Percentiles rank a stretch among this genome's conserved stretches.
Conservation (phyloP, 2,329 filamentous ascomycete species). For the Coniella lustricola region DNA sequence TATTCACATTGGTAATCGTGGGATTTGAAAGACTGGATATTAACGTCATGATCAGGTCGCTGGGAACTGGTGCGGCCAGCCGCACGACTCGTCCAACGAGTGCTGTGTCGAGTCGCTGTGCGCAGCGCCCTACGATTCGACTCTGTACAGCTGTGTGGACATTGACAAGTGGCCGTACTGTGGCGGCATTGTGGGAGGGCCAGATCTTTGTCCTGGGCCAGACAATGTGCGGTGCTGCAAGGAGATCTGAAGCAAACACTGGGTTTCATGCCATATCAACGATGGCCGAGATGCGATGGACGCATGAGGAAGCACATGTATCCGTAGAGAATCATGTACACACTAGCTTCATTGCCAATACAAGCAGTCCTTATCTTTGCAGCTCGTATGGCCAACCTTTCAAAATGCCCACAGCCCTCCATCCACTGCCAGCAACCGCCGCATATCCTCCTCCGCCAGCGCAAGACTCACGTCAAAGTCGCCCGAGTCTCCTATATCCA, state of each 20-base stretch:
- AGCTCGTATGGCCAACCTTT: background rate
- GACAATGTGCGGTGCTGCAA: background rate
- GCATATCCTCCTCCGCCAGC: slow-evolving; percentile 24
- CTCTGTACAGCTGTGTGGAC: background rate
- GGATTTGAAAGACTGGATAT: too few species aligned
- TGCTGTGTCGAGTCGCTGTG: background rate
- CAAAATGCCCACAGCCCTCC: slow-evolving; percentile 2
- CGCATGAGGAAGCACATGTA: too few species aligned
- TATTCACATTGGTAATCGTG: too few species aligned
- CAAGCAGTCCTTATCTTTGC: background rate
- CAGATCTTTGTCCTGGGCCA: background rate
- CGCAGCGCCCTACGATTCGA: background rate
- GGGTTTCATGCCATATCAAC: too few species aligned
- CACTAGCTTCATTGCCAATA: too few species aligned
- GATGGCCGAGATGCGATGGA: too few species aligned
- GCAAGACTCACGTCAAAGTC: slow-evolving; percentile 29
- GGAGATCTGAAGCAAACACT: background rate
- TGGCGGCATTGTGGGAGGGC: background rate
- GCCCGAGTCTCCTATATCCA: slow-evolving; percentile 28
- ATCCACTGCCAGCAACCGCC: slow-evolving; percentile 22
- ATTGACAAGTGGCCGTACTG: background rate
- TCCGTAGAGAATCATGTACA: too few species aligned
- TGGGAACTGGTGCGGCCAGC: background rate
- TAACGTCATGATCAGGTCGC: background rate
- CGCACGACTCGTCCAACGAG: background rate